Evolutionary conservation across 371 early-diverging fungal species (phyloP), one percentile per base, ranked within the genome.

Genomic region (Syncephalis plumigaleata): DNA sequence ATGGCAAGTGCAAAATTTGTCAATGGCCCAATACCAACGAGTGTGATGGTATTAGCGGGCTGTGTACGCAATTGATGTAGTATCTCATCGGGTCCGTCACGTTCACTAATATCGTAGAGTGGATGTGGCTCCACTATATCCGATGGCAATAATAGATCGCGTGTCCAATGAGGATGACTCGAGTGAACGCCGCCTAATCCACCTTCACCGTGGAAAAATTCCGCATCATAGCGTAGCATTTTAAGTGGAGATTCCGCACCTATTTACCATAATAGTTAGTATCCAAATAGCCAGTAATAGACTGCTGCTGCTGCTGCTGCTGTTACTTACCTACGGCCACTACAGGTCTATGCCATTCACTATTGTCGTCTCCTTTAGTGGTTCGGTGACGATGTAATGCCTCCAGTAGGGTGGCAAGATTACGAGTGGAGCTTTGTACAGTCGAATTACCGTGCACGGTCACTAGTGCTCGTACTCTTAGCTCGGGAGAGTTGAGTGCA

Each of bases 1-100:
- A 66, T 59, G 0, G 71, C 73, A 8, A 68, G 44, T 0, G 71
- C 72, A 23, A 75, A n/a, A 50, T 71, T 75, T n/a, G 73, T 71
- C 51, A 75, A 53, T 0, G 73, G 76, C 0, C 73, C 76, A 9
- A 75, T 42, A 3, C 66, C 68, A 39, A 68, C 54, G 25, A 75
- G 55, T 2, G 66, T 64, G 9, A 75, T 42, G 39, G 57, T 52
- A 24, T 58, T 56, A 22, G 53, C 52, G 22, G 71, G 63, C 9
- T 63, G 48, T 7, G 58, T 46, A 36, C 54, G 64, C 9, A 66
- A 47, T 24, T 50, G 48, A 17, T 53, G 47, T 4, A 56, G 49
- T 13, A 48, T 44, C 5, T 55, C 44, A 4, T 31, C 31, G 31
- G 31, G 31, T 31, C 31, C 31, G 24, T 57, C 42, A 2, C 55